Conservation (phyloP, 176 grass and related monocot genomes). For the Oryza meyeriana region DNA sequence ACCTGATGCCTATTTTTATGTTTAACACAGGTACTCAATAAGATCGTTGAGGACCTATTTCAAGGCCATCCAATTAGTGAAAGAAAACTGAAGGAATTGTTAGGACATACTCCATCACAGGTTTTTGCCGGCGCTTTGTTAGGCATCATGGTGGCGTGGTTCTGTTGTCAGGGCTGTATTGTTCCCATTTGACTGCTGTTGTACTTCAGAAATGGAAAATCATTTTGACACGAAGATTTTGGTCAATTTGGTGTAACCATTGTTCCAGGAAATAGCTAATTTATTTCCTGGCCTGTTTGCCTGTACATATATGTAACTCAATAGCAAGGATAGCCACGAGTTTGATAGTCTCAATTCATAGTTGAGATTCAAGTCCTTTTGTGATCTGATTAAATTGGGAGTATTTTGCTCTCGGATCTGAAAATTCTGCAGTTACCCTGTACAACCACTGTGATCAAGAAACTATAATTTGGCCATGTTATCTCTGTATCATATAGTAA, state of each 20-base stretch:
- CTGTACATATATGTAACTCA: slow-evolving; percentile 39
- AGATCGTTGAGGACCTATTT: slow-evolving; percentile 95
- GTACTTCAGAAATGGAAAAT: slow-evolving; percentile 25
- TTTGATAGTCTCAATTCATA: background rate
- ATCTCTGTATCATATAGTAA: background rate
- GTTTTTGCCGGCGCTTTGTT: slow-evolving; percentile 86
- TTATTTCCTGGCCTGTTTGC: background rate
- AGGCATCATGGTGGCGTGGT: slow-evolving; percentile 75
- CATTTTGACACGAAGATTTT: slow-evolving; percentile 2
- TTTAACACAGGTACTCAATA: slow-evolving; percentile 83
- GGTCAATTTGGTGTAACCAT: background rate
- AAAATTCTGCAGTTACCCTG: background rate
- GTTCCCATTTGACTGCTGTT: slow-evolving; percentile 36
- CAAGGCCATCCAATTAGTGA: slow-evolving; percentile 93
- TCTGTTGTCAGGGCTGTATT: slow-evolving; percentile 83
- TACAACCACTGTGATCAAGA: background rate
- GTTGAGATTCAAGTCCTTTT: background rate
- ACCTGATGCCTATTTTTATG: background rate
- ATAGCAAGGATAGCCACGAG: background rate
- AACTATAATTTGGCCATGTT: background rate
- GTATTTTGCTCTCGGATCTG: background rate
- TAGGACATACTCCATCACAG: slow-evolving; percentile 92
- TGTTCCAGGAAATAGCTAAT: slow-evolving; percentile 7
- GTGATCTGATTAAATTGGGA: background rate
- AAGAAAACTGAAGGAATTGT: slow-evolving; percentile 92